Evolutionary conservation across 1,139 yeast species (phyloP).

Genomic region (Pichia terricola): DNA sequence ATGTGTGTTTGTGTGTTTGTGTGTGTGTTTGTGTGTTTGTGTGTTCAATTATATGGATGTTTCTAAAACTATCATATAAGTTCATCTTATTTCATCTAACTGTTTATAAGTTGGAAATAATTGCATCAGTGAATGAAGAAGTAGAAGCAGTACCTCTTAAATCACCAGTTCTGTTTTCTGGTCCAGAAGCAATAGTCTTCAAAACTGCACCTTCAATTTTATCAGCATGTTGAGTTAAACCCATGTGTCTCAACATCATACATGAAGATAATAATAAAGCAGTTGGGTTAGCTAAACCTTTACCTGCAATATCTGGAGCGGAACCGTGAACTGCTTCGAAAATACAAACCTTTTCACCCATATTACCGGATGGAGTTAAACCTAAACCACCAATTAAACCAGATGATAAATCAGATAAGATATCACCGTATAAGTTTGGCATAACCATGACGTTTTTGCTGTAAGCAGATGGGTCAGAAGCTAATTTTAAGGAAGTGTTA

Average conservation of each 20-base stretch:
- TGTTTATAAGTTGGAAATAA: conserved; percentile 45
- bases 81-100: not conserved
- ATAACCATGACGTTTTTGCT: conserved; percentile 87
- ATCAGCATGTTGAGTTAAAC: conserved; percentile 69
- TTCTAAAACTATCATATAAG: not conserved
- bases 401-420: conserved; percentile 93
- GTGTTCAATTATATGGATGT: no score
- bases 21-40: no score
- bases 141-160: conserved; percentile 91
- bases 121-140: conserved; percentile 75
- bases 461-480: conserved; percentile 81
- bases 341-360: conserved; percentile 95
- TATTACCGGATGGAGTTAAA: conserved; percentile 96
- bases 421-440: conserved; percentile 99
- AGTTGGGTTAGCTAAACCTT: conserved; percentile 97
- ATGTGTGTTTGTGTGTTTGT: not conserved
- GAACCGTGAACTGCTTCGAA: conserved; percentile 99
- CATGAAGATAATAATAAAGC: conserved; percentile 91
- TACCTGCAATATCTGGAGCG: conserved; percentile 97
- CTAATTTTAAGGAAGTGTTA: conserved; percentile 87
- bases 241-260: conserved; percentile 99
- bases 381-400: conserved; percentile 98
- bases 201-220: conserved; percentile 83
- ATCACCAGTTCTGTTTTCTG: conserved; percentile 91
- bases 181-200: conserved; percentile 88